Conservation (phyloP, 352 stramenopile species). For the Blastocystis sp. region DNA sequence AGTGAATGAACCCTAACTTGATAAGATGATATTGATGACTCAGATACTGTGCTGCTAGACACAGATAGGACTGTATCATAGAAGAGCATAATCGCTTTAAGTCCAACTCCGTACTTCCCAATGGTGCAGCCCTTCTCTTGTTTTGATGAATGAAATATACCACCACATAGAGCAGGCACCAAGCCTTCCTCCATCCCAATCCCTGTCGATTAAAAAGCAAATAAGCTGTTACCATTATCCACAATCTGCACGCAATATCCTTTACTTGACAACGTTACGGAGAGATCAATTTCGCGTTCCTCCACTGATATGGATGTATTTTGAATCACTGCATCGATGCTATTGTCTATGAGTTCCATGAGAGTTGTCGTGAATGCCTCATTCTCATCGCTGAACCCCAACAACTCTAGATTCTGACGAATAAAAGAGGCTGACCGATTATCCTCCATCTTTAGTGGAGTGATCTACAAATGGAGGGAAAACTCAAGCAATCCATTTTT, state of each 20-base stretch:
- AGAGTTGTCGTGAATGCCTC: constrained; percentile 13
- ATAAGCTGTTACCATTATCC: constrained; percentile 21
- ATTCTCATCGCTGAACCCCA: constrained; percentile 12
- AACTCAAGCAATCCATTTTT: not conserved
- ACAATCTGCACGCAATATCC: not conserved
- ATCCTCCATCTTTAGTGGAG: not conserved
- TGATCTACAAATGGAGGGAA: not conserved
- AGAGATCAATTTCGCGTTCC: not conserved
- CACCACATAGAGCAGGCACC: constrained; percentile 21
- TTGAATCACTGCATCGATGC: not conserved
- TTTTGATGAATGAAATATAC: not conserved
- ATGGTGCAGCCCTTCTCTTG: not conserved
- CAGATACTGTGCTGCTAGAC: not conserved
- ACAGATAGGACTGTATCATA: not conserved
- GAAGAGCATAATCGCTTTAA: constrained; percentile 37
- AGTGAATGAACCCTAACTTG: not conserved
- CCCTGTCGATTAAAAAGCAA: not conserved
- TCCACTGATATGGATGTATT: not conserved
- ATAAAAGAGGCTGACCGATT: not conserved
- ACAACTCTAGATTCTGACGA: constrained; percentile 18
- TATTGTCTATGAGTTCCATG: constrained; percentile 19
- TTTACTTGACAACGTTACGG: not conserved
- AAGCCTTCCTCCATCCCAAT: not conserved
- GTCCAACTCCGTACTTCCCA: constrained; percentile 24
- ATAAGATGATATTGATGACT: not conserved